These are phyloP conservation scores for Jamesozyma gamospora DNA, from an alignment of 805 yeast species.

Conservation along the genomic window DNA sequence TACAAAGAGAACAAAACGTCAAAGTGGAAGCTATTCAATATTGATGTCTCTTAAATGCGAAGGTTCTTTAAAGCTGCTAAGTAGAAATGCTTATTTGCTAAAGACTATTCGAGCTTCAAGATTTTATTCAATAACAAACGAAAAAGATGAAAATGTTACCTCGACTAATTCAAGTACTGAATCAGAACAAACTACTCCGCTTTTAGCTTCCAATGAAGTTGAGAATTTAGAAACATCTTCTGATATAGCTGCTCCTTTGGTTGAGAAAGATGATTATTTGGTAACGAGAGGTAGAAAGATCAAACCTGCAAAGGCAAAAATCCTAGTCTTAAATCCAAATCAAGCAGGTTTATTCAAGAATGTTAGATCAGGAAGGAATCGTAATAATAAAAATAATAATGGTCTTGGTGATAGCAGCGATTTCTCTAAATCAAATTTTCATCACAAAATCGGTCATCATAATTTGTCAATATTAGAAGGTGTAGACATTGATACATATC, in stretches of 20 bases:
- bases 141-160: no score
- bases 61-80: no score
- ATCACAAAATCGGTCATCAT: background rate
- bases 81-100: no score
- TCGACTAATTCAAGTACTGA: no score
- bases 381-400: background rate
- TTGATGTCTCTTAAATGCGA: no score
- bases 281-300: slow-evolving; percentile 20
- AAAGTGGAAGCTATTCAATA: no score
- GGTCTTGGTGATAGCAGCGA: background rate
- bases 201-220: no score
- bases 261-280: background rate
- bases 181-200: no score
- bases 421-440: background rate
- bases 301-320: slow-evolving; percentile 20
- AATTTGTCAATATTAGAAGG: slow-evolving; percentile 22
- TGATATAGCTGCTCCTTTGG: background rate
- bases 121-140: no score
- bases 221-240: no score
- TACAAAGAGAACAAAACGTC: no score
- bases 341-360: slow-evolving; percentile 21
- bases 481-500: slow-evolving; percentile 11
- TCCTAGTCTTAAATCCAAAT: slow-evolving; percentile 22
- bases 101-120: no score
- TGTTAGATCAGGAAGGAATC: background rate